These are phyloP conservation scores for Cordyceps tenuipes DNA, from an alignment of 2,329 filamentous ascomycete genomes.

Conservation along the genomic window DNA sequence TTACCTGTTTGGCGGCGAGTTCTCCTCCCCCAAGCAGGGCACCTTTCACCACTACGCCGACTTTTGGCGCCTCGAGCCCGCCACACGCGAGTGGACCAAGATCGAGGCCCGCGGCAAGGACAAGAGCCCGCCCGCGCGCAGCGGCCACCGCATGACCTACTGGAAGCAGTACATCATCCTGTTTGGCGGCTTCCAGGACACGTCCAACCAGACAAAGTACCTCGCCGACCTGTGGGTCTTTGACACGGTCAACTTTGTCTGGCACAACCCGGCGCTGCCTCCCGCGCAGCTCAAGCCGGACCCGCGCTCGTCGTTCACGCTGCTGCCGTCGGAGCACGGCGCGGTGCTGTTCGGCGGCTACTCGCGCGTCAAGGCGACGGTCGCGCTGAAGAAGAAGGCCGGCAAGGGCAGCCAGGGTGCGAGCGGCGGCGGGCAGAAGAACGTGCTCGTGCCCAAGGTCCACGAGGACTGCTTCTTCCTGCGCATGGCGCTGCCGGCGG, in stretches of 20 bases:
- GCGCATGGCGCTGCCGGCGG: conserved; percentile 62
- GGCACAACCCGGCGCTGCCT: conserved; percentile 69
- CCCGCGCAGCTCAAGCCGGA: conserved; percentile 81
- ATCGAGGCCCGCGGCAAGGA: conserved; percentile 72
- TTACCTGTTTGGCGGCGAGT: conserved; percentile 94
- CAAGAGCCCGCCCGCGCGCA: conserved; percentile 73
- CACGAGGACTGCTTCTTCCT: conserved; percentile 96
- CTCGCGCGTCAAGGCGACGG: conserved; percentile 73
- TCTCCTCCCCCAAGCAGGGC: conserved; percentile 91
- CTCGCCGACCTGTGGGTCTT: conserved; percentile 92
- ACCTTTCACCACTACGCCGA: conserved; percentile 99
- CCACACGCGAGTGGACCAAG: conserved; percentile 79
- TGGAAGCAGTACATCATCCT: conserved; percentile 96
- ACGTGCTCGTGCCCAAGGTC: conserved; percentile 75
- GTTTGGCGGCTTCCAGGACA: conserved; percentile 96
- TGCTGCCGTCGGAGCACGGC: conserved; percentile 83
- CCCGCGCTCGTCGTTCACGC: conserved; percentile 80
- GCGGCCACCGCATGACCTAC: conserved; percentile 91
- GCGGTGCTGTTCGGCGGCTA: conserved; percentile 91
- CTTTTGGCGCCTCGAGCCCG: conserved; percentile 88
- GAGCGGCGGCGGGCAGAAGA: conserved; percentile 42
- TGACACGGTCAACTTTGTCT: conserved; percentile 78
- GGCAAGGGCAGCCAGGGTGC: conserved; percentile 49
- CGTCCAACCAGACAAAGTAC: conserved; percentile 89
- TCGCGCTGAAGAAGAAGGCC: conserved; percentile 49